Evolutionary conservation across 2,329 filamentous ascomycete species (phyloP).

Genomic region (Cladophialophora yegresii): DNA sequence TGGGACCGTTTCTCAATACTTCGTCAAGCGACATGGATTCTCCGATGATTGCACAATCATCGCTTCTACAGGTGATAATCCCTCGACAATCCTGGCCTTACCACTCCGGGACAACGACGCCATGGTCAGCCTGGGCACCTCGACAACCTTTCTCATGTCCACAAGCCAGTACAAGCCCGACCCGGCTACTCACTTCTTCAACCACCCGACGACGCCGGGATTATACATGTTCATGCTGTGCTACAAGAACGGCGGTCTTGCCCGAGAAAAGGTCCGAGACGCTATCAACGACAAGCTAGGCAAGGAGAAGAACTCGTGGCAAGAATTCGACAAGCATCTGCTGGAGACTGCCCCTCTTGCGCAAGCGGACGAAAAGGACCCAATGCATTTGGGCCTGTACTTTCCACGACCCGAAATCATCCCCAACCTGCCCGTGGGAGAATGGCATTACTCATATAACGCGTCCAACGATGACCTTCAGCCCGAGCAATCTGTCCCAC

Average conservation of each 20-base stretch:
- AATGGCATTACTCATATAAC: slow-evolving; percentile 75
- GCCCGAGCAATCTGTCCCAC: slow-evolving; percentile 56
- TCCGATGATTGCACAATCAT: slow-evolving; percentile 71
- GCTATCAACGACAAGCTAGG: slow-evolving; percentile 62
- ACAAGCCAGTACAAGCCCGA: slow-evolving; percentile 89
- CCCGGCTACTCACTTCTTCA: slow-evolving; percentile 94
- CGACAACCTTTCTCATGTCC: slow-evolving; percentile 96
- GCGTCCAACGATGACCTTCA: slow-evolving; percentile 53
- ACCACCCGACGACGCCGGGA: slow-evolving; percentile 85
- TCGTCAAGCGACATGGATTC: slow-evolving; percentile 77
- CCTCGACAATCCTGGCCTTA: slow-evolving; percentile 87
- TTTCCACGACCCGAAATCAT: slow-evolving; percentile 96
- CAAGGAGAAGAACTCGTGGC: slow-evolving; percentile 64
- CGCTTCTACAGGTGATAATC: slow-evolving; percentile 94
- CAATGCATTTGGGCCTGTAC: slow-evolving; percentile 87
- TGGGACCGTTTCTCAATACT: slow-evolving; percentile 76
- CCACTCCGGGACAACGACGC: slow-evolving; percentile 85
- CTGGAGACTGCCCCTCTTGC: slow-evolving; percentile 69
- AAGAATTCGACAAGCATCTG: slow-evolving; percentile 74
- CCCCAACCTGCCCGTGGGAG: slow-evolving; percentile 81
- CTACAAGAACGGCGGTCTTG: slow-evolving; percentile 97
- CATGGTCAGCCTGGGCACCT: slow-evolving; percentile 92
- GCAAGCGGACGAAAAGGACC: slow-evolving; percentile 55
- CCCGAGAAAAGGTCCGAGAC: slow-evolving; percentile 86
- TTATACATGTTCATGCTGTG: slow-evolving; percentile 99